phyloP scores from a whole-genome alignment of 371 early-diverging fungal species.

The Lichtheimia hyalospora region DNA sequence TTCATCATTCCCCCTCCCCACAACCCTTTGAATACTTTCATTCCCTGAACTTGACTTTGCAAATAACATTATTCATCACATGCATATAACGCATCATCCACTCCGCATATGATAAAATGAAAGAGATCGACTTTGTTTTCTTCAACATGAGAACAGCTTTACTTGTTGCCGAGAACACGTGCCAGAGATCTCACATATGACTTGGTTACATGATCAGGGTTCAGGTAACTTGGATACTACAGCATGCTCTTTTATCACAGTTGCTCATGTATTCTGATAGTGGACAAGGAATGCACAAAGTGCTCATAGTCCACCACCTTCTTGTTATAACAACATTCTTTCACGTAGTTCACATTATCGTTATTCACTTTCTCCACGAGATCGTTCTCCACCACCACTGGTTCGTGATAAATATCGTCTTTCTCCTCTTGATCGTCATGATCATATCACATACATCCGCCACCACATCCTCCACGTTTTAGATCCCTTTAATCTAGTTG shows the following conservation, averaged over 20 bases:
- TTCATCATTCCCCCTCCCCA: too few relatives aligned
- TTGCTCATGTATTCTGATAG: neutral
- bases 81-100: too few relatives aligned
- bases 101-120: too few relatives aligned
- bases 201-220: slow-evolving; percentile 82
- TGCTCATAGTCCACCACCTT: neutral
- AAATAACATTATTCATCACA: too few relatives aligned
- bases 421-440: neutral
- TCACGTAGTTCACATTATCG: slow-evolving; percentile 63
- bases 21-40: neutral
- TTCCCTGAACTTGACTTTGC: too few relatives aligned
- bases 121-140: neutral
- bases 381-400: slow-evolving; percentile 5
- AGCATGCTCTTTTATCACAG: neutral
- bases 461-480: neutral
- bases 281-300: neutral
- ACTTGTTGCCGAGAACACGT: slow-evolving; percentile 67
- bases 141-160: slow-evolving; percentile 52
- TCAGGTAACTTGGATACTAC: slow-evolving; percentile 52
- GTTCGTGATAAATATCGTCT: neutral
- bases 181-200: slow-evolving; percentile 83
- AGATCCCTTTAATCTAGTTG: too few relatives aligned
- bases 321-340: slow-evolving; percentile 21
- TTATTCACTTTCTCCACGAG: slow-evolving; percentile 28
- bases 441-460: slow-evolving; percentile 9